Conservation (phyloP, 2,329 filamentous ascomycete species). For the Daldinia sp. region DNA sequence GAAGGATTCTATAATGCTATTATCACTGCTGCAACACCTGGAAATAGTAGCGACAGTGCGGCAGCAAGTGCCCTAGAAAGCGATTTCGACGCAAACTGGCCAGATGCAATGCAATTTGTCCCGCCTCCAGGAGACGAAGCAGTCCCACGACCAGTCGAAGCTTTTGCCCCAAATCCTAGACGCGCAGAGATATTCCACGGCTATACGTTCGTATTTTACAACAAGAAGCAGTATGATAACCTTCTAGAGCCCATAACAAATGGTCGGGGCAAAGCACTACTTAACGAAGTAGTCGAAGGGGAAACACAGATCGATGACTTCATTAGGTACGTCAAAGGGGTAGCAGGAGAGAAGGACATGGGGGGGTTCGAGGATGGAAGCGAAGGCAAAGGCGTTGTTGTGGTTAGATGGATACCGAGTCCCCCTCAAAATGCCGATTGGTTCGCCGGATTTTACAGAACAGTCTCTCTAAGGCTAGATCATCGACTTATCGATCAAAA, state of each 20-base stretch:
- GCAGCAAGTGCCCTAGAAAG: slow-evolving; percentile 70
- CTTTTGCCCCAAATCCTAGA: slow-evolving; percentile 73
- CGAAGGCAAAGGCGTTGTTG: slow-evolving; percentile 75
- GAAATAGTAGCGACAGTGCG: slow-evolving; percentile 57
- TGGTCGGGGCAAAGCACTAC: slow-evolving; percentile 82
- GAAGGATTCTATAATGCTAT: slow-evolving; percentile 78
- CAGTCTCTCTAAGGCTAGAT: slow-evolving; percentile 75
- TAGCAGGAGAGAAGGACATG: slow-evolving; percentile 77
- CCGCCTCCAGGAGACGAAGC: slow-evolving; percentile 81
- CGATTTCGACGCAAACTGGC: slow-evolving; percentile 84
- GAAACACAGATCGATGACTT: slow-evolving; percentile 78
- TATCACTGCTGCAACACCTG: slow-evolving; percentile 63
- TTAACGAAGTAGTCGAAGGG: slow-evolving; percentile 67
- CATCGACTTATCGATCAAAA: slow-evolving; percentile 88
- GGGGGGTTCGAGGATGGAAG: slow-evolving; percentile 70
- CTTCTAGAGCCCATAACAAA: slow-evolving; percentile 78
- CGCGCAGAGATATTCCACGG: slow-evolving; percentile 81
- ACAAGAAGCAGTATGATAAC: slow-evolving; percentile 76
- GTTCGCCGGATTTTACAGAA: slow-evolving; percentile 73
- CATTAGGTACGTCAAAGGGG: slow-evolving; percentile 76
- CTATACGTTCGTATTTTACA: slow-evolving; percentile 89
- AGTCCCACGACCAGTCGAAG: slow-evolving; percentile 69
- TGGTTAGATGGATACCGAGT: slow-evolving; percentile 74
- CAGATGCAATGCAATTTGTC: slow-evolving; percentile 74
- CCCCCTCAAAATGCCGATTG: slow-evolving; percentile 66